These are phyloP conservation scores for Hortaea werneckii DNA, from an alignment of 2,329 filamentous ascomycete species.

Conservation along the genomic window DNA sequence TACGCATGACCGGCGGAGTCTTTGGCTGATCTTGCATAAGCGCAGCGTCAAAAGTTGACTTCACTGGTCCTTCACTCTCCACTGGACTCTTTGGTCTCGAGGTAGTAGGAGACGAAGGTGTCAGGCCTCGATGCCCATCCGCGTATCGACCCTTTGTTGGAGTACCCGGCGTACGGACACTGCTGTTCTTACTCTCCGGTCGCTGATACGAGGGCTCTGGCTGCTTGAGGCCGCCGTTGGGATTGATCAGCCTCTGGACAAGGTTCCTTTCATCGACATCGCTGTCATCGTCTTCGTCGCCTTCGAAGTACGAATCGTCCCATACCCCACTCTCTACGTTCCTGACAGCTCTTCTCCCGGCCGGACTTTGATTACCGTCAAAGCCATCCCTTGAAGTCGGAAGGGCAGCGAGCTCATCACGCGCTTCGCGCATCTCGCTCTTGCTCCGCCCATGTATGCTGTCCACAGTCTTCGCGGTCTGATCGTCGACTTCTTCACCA, in stretches of 20 bases:
- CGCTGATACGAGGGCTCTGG: conserved; percentile 13
- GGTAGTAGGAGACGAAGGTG: conserved; percentile 13
- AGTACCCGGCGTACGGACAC: neutral
- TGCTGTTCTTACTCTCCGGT: neutral
- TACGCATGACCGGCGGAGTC: too few relatives aligned
- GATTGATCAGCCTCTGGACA: conserved; percentile 19
- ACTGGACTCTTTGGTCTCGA: conserved; percentile 1
- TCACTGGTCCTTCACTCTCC: neutral
- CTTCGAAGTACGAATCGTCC: conserved; percentile 41
- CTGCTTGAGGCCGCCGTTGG: conserved; percentile 7
- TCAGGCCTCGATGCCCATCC: conserved; percentile 31
- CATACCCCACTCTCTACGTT: conserved; percentile 31
- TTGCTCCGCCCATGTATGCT: conserved; percentile 32
- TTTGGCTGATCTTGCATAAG: too few relatives aligned
- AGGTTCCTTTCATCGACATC: conserved; percentile 29
- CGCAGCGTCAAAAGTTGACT: too few relatives aligned
- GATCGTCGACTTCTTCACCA: conserved; percentile 27
- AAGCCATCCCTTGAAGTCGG: conserved; percentile 22
- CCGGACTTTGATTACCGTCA: conserved; percentile 15
- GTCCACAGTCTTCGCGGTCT: conserved; percentile 22
- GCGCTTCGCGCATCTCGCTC: conserved; percentile 40
- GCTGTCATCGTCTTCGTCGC: conserved; percentile 32
- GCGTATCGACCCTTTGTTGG: conserved; percentile 10
- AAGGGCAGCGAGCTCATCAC: conserved; percentile 30
- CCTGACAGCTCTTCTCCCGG: conserved; percentile 15